Conservation (phyloP, 257 asterid species). For the Solanum piurae region DNA sequence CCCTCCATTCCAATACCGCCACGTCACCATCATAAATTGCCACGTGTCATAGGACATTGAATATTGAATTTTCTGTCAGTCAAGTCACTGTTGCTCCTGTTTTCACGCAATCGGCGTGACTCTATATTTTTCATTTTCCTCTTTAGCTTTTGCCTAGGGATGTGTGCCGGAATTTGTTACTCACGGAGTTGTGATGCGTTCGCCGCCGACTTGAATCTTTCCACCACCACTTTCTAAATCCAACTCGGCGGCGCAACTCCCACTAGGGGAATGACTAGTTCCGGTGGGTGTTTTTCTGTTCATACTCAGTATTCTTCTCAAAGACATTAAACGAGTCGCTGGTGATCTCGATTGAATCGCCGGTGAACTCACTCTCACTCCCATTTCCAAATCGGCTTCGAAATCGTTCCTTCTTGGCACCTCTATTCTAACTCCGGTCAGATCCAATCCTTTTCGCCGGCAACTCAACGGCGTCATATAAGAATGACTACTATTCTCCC, state of each 20-base stretch:
- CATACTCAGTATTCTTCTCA: slow-evolving; percentile 55
- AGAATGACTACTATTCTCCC: neutral
- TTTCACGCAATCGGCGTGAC: neutral
- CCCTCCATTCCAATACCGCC: neutral
- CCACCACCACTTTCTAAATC: slow-evolving; percentile 22
- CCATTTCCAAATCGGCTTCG: slow-evolving; percentile 22
- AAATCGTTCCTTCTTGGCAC: slow-evolving; percentile 42
- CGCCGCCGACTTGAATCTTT: neutral
- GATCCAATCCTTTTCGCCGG: slow-evolving; percentile 44
- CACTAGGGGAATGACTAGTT: slow-evolving; percentile 22
- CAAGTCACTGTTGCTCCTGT: neutral
- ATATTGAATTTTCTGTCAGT: neutral
- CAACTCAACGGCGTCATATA: slow-evolving; percentile 16
- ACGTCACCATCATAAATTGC: neutral
- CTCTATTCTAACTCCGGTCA: slow-evolving; percentile 38
- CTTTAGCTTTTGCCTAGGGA: slow-evolving; percentile 4
- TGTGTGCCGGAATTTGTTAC: neutral
- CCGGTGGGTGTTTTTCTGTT: slow-evolving; percentile 37
- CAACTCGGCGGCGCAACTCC: slow-evolving; percentile 20
- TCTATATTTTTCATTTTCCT: neutral
- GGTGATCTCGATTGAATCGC: slow-evolving; percentile 33
- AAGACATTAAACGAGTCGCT: slow-evolving; percentile 38
- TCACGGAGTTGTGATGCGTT: neutral
- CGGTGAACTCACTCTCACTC: slow-evolving; percentile 28
- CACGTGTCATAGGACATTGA: neutral